Conservation (phyloP, 768 basidiomycete species). For the Russula dissimulans region DNA sequence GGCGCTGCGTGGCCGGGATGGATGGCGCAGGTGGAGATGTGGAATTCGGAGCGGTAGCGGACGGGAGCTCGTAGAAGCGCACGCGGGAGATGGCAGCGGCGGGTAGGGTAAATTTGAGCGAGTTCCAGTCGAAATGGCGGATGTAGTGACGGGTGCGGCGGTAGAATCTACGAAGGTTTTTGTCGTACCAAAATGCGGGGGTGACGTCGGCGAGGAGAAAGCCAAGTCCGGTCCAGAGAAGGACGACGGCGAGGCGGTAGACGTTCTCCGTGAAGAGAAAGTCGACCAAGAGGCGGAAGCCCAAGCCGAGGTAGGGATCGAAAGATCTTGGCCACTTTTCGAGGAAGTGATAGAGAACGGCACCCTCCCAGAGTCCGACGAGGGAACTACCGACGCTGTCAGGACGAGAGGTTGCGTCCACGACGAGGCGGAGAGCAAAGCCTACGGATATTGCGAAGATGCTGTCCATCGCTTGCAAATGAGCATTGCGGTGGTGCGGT, state of each 20-base stretch:
- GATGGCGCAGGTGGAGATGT: background rate
- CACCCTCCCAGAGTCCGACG: conserved; percentile 73
- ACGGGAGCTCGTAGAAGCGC: conserved; percentile 13
- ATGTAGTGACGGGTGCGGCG: conserved; percentile 22
- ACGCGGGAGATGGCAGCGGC: conserved; percentile 21
- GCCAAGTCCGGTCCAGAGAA: conserved; percentile 45
- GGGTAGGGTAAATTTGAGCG: conserved; percentile 19
- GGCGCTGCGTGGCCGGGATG: background rate
- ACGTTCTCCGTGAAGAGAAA: conserved; percentile 54
- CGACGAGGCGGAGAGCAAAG: conserved; percentile 52
- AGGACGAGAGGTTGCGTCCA: conserved; percentile 43
- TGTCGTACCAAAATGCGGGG: conserved; percentile 38
- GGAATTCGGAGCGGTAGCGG: background rate
- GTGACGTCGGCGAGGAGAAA: conserved; percentile 45
- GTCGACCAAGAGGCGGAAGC: conserved; percentile 63
- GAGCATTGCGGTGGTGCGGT: background rate
- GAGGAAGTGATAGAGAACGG: conserved; percentile 63
- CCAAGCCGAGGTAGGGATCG: conserved; percentile 63
- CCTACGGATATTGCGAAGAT: conserved; percentile 60
- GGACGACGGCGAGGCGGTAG: conserved; percentile 36
- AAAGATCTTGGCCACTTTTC: conserved; percentile 53
- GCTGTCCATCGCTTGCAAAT: conserved; percentile 46
- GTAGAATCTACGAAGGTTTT: conserved; percentile 25
- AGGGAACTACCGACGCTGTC: conserved; percentile 51
- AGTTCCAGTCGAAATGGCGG: conserved; percentile 15